phyloP scores from a whole-genome alignment of 768 basidiomycete species.

The Collybia nuda region DNA sequence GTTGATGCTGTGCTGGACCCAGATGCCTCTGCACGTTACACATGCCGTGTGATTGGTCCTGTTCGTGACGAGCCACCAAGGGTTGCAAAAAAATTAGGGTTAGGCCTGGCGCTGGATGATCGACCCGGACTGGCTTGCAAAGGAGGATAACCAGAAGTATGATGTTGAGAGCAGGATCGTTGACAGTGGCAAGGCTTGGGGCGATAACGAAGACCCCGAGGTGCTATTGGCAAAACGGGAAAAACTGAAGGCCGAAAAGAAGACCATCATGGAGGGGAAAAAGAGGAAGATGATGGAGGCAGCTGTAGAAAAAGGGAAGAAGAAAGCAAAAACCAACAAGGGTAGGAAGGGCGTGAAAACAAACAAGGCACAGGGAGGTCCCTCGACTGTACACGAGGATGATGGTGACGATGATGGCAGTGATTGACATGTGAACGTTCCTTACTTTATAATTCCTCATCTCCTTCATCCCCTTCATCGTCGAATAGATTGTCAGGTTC shows the following conservation, averaged over 20 bases:
- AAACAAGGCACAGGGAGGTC: too few species aligned
- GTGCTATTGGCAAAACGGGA: neutral
- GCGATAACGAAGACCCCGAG: slow-evolving; percentile 16
- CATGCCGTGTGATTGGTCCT: neutral
- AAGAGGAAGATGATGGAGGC: neutral
- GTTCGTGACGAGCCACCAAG: slow-evolving; percentile 8
- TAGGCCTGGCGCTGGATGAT: slow-evolving; percentile 22
- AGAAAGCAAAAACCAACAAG: neutral
- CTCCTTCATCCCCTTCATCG: neutral
- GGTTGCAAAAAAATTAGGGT: neutral
- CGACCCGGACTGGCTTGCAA: slow-evolving; percentile 12
- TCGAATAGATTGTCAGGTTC: neutral
- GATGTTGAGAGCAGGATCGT: slow-evolving; percentile 8
- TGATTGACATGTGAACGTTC: too few species aligned
- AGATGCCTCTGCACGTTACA: neutral
- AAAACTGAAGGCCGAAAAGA: neutral
- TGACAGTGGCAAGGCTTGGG: slow-evolving; percentile 15
- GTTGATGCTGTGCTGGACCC: slow-evolving; percentile 7
- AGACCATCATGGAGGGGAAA: neutral
- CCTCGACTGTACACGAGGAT: too few species aligned
- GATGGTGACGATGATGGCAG: too few species aligned
- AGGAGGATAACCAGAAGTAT: slow-evolving; percentile 9
- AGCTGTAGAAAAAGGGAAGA: neutral
- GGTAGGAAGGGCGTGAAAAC: neutral
- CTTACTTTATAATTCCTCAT: too few species aligned